Conservation (phyloP, 2,329 filamentous ascomycete genomes). For the Hortaea werneckii region DNA sequence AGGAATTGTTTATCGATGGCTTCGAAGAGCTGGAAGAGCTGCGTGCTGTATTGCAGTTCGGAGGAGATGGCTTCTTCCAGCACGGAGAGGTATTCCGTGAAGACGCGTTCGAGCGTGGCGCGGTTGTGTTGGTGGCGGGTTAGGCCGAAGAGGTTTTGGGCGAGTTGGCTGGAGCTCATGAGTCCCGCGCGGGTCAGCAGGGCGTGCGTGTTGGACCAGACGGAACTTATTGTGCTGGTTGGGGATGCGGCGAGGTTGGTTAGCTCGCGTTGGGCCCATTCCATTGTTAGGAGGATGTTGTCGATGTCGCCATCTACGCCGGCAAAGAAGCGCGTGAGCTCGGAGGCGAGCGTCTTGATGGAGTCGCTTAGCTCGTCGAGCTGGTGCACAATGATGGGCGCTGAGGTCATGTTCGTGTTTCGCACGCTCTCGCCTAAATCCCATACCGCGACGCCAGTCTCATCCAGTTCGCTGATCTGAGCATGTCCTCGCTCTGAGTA, state of each 20-base stretch:
- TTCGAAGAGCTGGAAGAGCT: constrained; percentile 83
- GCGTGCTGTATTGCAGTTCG: constrained; percentile 70
- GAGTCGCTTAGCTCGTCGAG: constrained; percentile 79
- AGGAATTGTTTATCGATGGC: constrained; percentile 83
- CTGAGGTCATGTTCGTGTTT: constrained; percentile 82
- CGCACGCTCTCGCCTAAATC: constrained; percentile 86
- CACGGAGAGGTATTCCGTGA: constrained; percentile 74
- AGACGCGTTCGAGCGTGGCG: constrained; percentile 72
- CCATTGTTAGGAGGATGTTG: constrained; percentile 87
- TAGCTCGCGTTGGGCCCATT: constrained; percentile 85
- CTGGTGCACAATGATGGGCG: constrained; percentile 72
- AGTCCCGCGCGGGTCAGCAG: constrained; percentile 67
- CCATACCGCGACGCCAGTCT: constrained; percentile 88
- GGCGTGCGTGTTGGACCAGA: constrained; percentile 76
- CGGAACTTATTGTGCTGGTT: constrained; percentile 55
- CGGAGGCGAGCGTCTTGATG: constrained; percentile 71
- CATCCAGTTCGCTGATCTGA: constrained; percentile 79
- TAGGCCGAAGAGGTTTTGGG: constrained; percentile 66
- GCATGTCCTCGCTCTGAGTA: constrained; percentile 83
- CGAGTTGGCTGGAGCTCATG: constrained; percentile 58
- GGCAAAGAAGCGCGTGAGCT: constrained; percentile 85
- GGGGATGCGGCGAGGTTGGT: constrained; percentile 54
- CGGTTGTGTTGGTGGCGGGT: constrained; percentile 73
- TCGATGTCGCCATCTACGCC: constrained; percentile 91
- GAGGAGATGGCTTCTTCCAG: constrained; percentile 82